These are phyloP conservation scores for Nidularia pulvinata DNA, from an alignment of 768 basidiomycete genomes.

Conservation along the genomic window DNA sequence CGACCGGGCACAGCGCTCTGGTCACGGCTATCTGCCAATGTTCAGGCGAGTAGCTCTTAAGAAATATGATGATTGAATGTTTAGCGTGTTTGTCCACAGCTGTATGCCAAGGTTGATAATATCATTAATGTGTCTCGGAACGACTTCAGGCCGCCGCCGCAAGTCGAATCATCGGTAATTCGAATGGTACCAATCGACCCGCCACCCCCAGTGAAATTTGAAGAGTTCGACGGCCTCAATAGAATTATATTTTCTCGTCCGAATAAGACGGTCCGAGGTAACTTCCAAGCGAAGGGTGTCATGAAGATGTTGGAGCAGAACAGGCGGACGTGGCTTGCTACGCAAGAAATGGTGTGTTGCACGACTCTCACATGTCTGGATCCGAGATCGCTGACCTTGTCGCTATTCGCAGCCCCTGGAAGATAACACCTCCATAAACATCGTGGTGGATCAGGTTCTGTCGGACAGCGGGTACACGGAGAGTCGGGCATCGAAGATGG, in stretches of 20 bases:
- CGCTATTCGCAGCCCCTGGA: constrained; percentile 54
- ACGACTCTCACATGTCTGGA: background rate
- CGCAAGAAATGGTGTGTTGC: constrained; percentile 58
- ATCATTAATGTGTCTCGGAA: constrained; percentile 97
- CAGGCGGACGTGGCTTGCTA: constrained; percentile 89
- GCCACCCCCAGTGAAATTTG: constrained; percentile 93
- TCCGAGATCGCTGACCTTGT: background rate
- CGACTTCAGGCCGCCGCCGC: constrained; percentile 94
- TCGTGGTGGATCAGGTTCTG: constrained; percentile 72
- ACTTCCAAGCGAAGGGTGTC: constrained; percentile 94
- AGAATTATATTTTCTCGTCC: constrained; percentile 88
- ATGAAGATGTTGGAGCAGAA: constrained; percentile 94
- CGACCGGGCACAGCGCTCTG: constrained; percentile 82
- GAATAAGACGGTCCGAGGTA: constrained; percentile 89
- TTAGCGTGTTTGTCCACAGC: constrained; percentile 19
- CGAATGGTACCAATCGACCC: constrained; percentile 92
- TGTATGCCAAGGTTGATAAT: constrained; percentile 96
- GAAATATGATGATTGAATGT: background rate
- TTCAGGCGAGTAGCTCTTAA: constrained; percentile 49
- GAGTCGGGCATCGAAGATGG: constrained; percentile 90
- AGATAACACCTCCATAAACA: constrained; percentile 69
- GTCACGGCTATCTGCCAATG: constrained; percentile 95
- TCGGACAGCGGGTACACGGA: constrained; percentile 72
- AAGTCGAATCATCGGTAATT: constrained; percentile 93
- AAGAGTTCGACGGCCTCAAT: constrained; percentile 96